Evolutionary conservation across 2,329 filamentous ascomycete species (phyloP).

Genomic region (Chaetomium globosum): DNA sequence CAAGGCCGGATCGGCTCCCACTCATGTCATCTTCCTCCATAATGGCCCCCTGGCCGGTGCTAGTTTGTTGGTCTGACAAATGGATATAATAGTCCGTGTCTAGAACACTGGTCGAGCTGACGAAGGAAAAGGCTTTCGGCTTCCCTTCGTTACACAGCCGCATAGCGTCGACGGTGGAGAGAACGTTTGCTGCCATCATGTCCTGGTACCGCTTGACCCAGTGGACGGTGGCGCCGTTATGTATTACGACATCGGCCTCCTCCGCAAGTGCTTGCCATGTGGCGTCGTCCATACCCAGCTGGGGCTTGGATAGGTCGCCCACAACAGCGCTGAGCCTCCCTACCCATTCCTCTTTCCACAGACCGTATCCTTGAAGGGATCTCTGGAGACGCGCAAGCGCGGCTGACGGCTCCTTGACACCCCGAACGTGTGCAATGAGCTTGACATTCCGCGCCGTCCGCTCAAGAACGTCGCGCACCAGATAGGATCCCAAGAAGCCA

Average conservation of each 20-base stretch:
- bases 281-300: slow-evolving; percentile 69
- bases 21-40: slow-evolving; percentile 76
- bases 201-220: slow-evolving; percentile 80
- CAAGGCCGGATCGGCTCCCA: slow-evolving; percentile 74
- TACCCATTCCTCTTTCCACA: slow-evolving; percentile 74
- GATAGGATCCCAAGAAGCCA: slow-evolving; percentile 82
- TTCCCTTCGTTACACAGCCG: slow-evolving; percentile 74
- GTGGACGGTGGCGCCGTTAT: slow-evolving; percentile 81
- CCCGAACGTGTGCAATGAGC: slow-evolving; percentile 75
- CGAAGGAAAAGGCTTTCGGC: slow-evolving; percentile 78
- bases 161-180: slow-evolving; percentile 76
- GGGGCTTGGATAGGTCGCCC: slow-evolving; percentile 73
- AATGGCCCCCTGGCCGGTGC: slow-evolving; percentile 65
- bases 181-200: slow-evolving; percentile 73
- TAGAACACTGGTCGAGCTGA: slow-evolving; percentile 79
- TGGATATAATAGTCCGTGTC: slow-evolving; percentile 81
- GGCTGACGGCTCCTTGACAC: slow-evolving; percentile 60
- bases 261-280: slow-evolving; percentile 67
- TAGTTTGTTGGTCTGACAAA: slow-evolving; percentile 65
- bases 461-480: slow-evolving; percentile 73
- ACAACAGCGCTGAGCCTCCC: slow-evolving; percentile 66
- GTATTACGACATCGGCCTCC: slow-evolving; percentile 71
- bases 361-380: slow-evolving; percentile 73
- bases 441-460: slow-evolving; percentile 58
- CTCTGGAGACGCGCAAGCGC: slow-evolving; percentile 66